Evolutionary conservation across 1,284 basidiomycete genomes (phyloP).

Genomic region (Microstroma glucosiphilum): DNA sequence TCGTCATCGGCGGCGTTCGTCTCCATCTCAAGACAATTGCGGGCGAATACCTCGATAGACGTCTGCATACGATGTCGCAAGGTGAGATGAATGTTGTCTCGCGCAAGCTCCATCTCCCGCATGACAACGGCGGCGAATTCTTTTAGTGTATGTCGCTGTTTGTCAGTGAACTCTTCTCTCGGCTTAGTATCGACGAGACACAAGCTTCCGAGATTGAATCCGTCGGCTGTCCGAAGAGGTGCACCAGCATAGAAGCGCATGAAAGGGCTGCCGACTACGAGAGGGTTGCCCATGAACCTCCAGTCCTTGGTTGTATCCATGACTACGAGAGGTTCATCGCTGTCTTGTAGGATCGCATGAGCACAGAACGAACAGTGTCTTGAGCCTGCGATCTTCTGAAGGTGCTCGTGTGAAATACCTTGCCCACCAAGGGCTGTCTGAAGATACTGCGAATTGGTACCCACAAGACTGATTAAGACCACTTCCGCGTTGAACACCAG

Average conservation of each 20-base stretch:
- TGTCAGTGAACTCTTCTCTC: conserved; percentile 74
- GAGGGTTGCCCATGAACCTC: conserved; percentile 77
- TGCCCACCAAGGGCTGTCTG: conserved; percentile 67
- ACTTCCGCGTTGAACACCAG: conserved; percentile 85
- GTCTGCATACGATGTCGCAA: conserved; percentile 84
- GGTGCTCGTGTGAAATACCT: conserved; percentile 17
- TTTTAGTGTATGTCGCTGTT: conserved; percentile 83
- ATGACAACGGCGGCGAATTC: conserved; percentile 87
- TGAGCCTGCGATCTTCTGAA: conserved; percentile 51
- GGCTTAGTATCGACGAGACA: conserved; percentile 80
- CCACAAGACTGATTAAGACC: conserved; percentile 73
- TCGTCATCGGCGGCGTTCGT: conserved; percentile 41
- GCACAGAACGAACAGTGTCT: conserved; percentile 71
- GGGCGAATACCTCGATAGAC: conserved; percentile 90
- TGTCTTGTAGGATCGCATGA: conserved; percentile 75
- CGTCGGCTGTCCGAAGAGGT: conserved; percentile 78
- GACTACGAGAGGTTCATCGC: conserved; percentile 80
- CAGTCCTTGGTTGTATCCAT: conserved; percentile 75
- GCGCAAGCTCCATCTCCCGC: conserved; percentile 90
- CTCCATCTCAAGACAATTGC: conserved; percentile 89
- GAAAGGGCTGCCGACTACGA: conserved; percentile 63
- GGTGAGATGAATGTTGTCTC: conserved; percentile 81
- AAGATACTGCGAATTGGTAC: conserved; percentile 77
- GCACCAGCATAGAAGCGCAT: conserved; percentile 87
- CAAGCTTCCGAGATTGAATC: conserved; percentile 80